These are phyloP conservation scores for Hypomontagnella monticulosa DNA, from an alignment of 495 filamentous ascomycete genomes.

Conservation along the genomic window DNA sequence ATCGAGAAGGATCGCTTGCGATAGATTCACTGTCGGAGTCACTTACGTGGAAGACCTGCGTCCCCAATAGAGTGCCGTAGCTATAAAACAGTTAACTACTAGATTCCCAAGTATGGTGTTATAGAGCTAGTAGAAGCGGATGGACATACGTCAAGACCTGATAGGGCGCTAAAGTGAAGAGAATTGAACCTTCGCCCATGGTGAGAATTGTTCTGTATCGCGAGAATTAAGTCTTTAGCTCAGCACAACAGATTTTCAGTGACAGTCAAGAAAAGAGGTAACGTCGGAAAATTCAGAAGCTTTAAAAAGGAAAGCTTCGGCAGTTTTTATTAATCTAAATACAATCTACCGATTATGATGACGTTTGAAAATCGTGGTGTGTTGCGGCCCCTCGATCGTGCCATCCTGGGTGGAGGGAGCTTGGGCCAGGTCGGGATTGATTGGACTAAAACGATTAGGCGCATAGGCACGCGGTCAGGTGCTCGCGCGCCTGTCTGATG, in stretches of 20 bases:
- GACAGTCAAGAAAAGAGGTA: background rate
- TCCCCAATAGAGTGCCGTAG: conserved; percentile 82
- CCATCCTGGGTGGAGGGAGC: conserved; percentile 27
- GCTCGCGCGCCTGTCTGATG: conserved; percentile 33
- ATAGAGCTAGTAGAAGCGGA: conserved; percentile 3
- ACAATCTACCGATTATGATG: conserved; percentile 9
- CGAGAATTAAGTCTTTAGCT: background rate
- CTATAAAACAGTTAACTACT: conserved; percentile 50
- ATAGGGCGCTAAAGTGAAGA: conserved; percentile 74
- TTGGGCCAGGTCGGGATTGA: conserved; percentile 23
- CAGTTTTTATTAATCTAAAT: conserved; percentile 14
- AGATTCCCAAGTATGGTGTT: conserved; percentile 2
- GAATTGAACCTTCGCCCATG: conserved; percentile 43
- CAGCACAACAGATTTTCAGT: too few species aligned
- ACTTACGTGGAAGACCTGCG: conserved; percentile 79
- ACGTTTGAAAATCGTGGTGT: conserved; percentile 30
- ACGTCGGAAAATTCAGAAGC: background rate
- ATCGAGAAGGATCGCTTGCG: background rate
- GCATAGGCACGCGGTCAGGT: conserved; percentile 48
- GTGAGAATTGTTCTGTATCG: conserved; percentile 7
- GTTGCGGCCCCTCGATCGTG: conserved; percentile 31
- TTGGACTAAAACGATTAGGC: conserved; percentile 39
- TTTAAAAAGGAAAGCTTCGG: conserved; percentile 13
- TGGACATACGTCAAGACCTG: conserved; percentile 75
- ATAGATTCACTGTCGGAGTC: background rate